Evolutionary conservation across 2,329 filamentous ascomycete genomes (phyloP).

Genomic region (Epichloe aotearoae): DNA sequence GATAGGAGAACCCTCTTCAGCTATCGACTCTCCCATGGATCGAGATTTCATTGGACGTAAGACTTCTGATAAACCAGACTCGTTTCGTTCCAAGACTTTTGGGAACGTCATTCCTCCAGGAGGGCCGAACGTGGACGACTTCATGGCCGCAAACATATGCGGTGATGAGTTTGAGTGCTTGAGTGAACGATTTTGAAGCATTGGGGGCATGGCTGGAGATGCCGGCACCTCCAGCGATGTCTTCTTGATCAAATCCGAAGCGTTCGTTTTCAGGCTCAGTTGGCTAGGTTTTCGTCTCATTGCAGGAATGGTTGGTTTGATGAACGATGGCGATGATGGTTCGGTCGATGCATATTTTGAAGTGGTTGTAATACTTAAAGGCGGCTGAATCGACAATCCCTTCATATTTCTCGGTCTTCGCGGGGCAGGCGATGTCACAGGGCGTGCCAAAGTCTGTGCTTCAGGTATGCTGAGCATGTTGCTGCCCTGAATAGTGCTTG

Average conservation of each 20-base stretch:
- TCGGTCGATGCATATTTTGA: slow-evolving; percentile 44
- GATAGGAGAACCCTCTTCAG: slow-evolving; percentile 45
- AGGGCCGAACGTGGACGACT: slow-evolving; percentile 47
- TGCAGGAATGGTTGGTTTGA: slow-evolving; percentile 61
- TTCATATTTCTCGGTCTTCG: slow-evolving; percentile 72
- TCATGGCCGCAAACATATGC: slow-evolving; percentile 47
- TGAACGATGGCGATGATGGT: slow-evolving; percentile 62
- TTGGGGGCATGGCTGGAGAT: slow-evolving; percentile 43
- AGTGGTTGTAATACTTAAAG: slow-evolving; percentile 31
- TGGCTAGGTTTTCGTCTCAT: slow-evolving; percentile 66
- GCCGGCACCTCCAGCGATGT: slow-evolving; percentile 40
- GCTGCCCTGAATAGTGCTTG: slow-evolving; percentile 16
- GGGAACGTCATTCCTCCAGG: slow-evolving; percentile 51
- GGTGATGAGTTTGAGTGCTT: slow-evolving; percentile 58
- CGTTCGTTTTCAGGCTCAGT: slow-evolving; percentile 61
- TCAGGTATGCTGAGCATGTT: slow-evolving; percentile 29
- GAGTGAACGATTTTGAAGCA: slow-evolving; percentile 47
- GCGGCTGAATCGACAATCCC: slow-evolving; percentile 65
- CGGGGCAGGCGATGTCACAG: slow-evolving; percentile 56
- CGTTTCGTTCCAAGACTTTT: slow-evolving; percentile 45
- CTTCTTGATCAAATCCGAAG: slow-evolving; percentile 38
- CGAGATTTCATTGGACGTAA: slow-evolving; percentile 37
- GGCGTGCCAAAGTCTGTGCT: slow-evolving; percentile 32
- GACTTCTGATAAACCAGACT: slow-evolving; percentile 46
- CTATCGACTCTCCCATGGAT: slow-evolving; percentile 30